A percentile compares a stretch with the other conserved stretches of the same genome.
Evolutionary conservation across 164 flowering plant genomes (phyloP).

Genomic region (Vitis labrusca): DNA sequence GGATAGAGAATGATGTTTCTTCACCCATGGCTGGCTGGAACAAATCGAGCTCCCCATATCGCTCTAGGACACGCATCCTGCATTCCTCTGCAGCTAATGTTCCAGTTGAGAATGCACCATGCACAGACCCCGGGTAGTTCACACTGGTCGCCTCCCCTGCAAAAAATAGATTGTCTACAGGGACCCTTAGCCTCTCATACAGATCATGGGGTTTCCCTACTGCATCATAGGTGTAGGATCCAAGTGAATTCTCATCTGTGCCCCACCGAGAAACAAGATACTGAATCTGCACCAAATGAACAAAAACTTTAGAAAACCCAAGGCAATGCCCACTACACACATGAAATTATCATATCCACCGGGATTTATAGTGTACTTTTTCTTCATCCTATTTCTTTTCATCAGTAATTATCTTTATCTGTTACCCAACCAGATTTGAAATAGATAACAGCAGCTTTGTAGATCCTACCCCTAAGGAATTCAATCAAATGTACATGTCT

Average conservation of each 20-base stretch:
- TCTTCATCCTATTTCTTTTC: no score
- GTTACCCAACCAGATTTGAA: no score
- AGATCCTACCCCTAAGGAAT: no score
- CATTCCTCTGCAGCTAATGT: conserved; percentile 95
- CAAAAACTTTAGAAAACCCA: background rate
- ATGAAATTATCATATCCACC: no score
- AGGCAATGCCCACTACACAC: no score
- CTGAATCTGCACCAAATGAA: conserved; percentile 59
- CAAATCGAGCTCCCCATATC: conserved; percentile 68
- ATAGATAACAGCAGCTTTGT: no score
- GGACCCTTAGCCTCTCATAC: conserved; percentile 79
- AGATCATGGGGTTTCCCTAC: conserved; percentile 91
- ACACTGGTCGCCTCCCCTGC: conserved; percentile 93
- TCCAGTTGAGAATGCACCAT: conserved; percentile 93
- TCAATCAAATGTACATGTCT: no score
- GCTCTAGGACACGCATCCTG: conserved; percentile 83
- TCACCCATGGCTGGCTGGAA: conserved; percentile 73
- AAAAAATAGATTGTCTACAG: conserved; percentile 91
- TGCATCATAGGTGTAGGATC: conserved; percentile 83
- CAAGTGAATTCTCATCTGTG: conserved; percentile 70
- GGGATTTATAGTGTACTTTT: no score
- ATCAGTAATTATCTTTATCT: no score
- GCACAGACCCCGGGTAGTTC: conserved; percentile 83
- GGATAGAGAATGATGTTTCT: conserved; percentile 51
- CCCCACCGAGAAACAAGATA: conserved; percentile 96